Percentiles rank a stretch among this genome's conserved stretches.
These are phyloP conservation scores for Aphanoascus verrucosus DNA, from an alignment of 2,329 filamentous ascomycete species.

Conservation along the genomic window DNA sequence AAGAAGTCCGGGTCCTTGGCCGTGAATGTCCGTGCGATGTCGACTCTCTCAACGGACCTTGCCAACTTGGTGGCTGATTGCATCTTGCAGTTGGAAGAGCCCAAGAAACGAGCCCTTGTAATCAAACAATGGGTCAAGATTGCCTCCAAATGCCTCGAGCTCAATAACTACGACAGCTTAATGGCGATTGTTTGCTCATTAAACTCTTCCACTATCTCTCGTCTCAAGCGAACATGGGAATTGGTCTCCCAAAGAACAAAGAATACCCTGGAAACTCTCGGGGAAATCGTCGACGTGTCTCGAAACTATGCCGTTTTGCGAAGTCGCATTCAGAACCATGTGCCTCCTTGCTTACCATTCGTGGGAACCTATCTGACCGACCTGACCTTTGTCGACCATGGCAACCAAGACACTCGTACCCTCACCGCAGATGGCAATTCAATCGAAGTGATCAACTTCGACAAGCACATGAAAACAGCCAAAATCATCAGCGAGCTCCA, in stretches of 20 bases:
- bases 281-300: conserved; percentile 75
- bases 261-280: conserved; percentile 63
- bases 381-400: conserved; percentile 88
- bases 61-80: conserved; percentile 89
- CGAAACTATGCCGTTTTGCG: conserved; percentile 86
- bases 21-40: conserved; percentile 89
- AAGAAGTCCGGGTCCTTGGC: conserved; percentile 71
- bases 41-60: conserved; percentile 78
- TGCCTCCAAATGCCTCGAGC: conserved; percentile 69
- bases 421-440: conserved; percentile 53
- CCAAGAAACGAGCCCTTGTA: conserved; percentile 77
- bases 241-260: conserved; percentile 73
- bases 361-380: conserved; percentile 95
- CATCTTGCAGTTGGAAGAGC: conserved; percentile 76
- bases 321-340: conserved; percentile 68
- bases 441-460: conserved; percentile 86
- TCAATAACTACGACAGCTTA: conserved; percentile 91
- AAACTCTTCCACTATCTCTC: conserved; percentile 81
- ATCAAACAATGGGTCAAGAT: conserved; percentile 99
- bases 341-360: conserved; percentile 88
- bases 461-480: conserved; percentile 89
- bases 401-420: conserved; percentile 76
- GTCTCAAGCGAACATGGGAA: conserved; percentile 88
- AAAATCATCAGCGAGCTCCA: conserved; percentile 94
- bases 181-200: conserved; percentile 96